These are phyloP conservation scores for Cyamopsis tetragonoloba DNA, from an alignment of 306 rosid genomes.

Conservation along the genomic window DNA sequence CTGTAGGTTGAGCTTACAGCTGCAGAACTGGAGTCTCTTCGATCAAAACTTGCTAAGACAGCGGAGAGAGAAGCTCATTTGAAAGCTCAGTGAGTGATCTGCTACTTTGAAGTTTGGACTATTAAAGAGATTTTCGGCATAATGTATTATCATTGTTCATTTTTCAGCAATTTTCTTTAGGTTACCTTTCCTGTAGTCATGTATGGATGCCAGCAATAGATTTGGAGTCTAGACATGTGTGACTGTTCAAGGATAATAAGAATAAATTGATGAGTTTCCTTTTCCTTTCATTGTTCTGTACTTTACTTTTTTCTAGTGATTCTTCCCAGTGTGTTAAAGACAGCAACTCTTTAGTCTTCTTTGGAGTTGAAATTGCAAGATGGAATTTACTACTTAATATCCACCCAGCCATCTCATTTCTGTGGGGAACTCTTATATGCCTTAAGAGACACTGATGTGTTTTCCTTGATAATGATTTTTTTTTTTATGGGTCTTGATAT, in stretches of 20 bases:
- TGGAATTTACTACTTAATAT: slow-evolving; percentile 8
- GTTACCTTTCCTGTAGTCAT: slow-evolving; percentile 2
- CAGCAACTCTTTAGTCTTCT: slow-evolving; percentile 3
- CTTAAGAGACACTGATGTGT: background rate
- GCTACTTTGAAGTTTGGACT: slow-evolving; percentile 14
- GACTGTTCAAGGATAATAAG: background rate
- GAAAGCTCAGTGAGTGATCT: slow-evolving; percentile 82
- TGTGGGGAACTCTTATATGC: background rate
- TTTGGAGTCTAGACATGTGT: slow-evolving; percentile 6
- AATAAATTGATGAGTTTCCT: background rate
- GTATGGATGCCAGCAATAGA: background rate
- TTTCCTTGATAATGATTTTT: background rate
- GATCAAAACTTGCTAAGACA: slow-evolving; percentile 65
- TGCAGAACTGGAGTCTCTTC: slow-evolving; percentile 80
- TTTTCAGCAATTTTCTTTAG: background rate
- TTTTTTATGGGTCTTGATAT: no score
- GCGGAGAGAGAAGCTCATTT: slow-evolving; percentile 92
- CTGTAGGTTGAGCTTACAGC: slow-evolving; percentile 71
- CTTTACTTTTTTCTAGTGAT: background rate
- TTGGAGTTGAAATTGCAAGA: slow-evolving; percentile 22
- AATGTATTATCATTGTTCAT: background rate
- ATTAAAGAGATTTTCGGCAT: background rate
- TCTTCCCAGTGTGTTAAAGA: slow-evolving; percentile 22
- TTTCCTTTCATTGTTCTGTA: slow-evolving; percentile 7
- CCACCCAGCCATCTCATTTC: background rate